These are phyloP conservation scores for Epichloe elymi DNA, from an alignment of 2,329 filamentous ascomycete genomes.

Conservation along the genomic window DNA sequence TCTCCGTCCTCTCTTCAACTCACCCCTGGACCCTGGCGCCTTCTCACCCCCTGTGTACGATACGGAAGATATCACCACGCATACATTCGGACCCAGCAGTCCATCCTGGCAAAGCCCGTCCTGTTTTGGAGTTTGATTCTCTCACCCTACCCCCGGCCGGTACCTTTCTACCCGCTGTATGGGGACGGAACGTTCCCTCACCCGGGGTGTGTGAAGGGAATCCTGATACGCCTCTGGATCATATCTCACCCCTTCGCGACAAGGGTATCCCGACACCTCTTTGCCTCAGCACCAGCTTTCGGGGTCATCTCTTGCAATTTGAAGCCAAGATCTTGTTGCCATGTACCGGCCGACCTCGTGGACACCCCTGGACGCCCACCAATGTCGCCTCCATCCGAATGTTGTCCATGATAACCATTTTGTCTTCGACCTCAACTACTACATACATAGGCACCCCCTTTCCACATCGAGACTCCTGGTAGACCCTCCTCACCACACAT, in stretches of 20 bases:
- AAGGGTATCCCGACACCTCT: slow-evolving; percentile 2
- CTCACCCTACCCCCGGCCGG: slow-evolving; percentile 1
- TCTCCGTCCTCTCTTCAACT: neutral
- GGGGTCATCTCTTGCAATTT: slow-evolving; percentile 2
- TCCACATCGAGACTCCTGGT: neutral
- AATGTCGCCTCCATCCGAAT: slow-evolving; percentile 1
- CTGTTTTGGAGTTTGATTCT: slow-evolving; percentile 1
- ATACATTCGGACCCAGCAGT: neutral
- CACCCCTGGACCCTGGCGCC: neutral
- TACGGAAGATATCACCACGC: neutral
- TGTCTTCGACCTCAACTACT: slow-evolving; percentile 1
- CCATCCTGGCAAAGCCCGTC: neutral
- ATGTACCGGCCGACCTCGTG: slow-evolving; percentile 4
- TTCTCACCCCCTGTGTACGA: neutral
- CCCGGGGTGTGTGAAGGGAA: neutral
- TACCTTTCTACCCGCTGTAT: slow-evolving; percentile 5
- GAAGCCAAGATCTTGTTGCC: slow-evolving; percentile 7
- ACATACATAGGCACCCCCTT: slow-evolving; percentile 3
- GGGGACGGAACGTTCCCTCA: slow-evolving; percentile 5
- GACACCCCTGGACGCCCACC: neutral
- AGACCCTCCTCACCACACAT: neutral
- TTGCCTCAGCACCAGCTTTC: slow-evolving; percentile 4
- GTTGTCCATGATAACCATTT: slow-evolving; percentile 1
- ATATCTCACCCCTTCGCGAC: neutral
- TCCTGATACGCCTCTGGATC: neutral